A percentile compares a stretch with the other conserved stretches of the same genome.
These are phyloP conservation scores for Catharanthus roseus DNA, from an alignment of 257 asterid species.

Conservation along the genomic window DNA sequence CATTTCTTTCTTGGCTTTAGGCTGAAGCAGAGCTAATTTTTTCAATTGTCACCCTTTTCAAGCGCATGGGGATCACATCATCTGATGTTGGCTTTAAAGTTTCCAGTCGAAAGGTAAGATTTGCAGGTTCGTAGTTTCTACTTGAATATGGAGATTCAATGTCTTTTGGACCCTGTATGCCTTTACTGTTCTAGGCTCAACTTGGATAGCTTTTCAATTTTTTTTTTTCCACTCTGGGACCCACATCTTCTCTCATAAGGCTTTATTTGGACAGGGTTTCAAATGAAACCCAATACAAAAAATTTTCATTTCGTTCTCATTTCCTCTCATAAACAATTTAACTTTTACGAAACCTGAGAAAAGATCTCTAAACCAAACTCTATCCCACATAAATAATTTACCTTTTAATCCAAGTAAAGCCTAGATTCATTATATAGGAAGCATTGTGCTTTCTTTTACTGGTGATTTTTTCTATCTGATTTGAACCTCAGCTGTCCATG, in stretches of 20 bases:
- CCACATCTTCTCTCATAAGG: too few relatives aligned
- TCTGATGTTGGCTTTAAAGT: slow-evolving; percentile 94
- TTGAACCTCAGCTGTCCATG: background rate
- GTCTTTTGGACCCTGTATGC: background rate
- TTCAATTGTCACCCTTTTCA: slow-evolving; percentile 82
- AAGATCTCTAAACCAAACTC: too few relatives aligned
- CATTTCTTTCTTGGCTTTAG: slow-evolving; percentile 31
- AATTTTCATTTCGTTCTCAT: too few relatives aligned
- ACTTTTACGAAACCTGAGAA: too few relatives aligned
- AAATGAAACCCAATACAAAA: too few relatives aligned
- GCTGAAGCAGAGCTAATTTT: slow-evolving; percentile 97
- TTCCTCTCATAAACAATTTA: too few relatives aligned
- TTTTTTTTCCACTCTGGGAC: too few relatives aligned
- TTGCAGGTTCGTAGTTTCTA: background rate
- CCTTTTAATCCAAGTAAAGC: too few relatives aligned
- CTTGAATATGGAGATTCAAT: slow-evolving; percentile 1
- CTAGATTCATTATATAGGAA: background rate
- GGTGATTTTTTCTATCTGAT: background rate
- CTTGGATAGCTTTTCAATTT: too few relatives aligned
- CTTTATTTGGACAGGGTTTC: too few relatives aligned
- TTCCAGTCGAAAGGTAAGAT: slow-evolving; percentile 87
- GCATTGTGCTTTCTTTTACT: background rate
- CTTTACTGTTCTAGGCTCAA: background rate
- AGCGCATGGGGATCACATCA: slow-evolving; percentile 89
- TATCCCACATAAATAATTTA: too few relatives aligned